A percentile compares a stretch with the other conserved stretches of the same genome.
These are phyloP conservation scores for Aschersonia sp. DNA, from an alignment of 2,329 filamentous ascomycete species.

Conservation along the genomic window DNA sequence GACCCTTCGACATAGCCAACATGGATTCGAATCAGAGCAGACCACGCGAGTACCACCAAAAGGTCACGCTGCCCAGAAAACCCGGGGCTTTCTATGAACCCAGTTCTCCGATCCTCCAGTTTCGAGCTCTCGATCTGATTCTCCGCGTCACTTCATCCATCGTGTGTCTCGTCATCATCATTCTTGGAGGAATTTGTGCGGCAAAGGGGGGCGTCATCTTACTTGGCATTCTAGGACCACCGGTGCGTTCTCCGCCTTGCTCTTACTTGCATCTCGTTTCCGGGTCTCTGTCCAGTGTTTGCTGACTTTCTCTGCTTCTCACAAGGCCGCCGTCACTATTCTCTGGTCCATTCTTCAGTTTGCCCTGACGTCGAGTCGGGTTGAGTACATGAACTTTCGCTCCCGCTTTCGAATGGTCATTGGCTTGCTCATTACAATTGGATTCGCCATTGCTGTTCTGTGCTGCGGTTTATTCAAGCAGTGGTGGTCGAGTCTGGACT, in stretches of 20 bases:
- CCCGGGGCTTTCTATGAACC: neutral
- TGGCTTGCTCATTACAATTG: constrained; percentile 3
- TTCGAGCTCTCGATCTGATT: neutral
- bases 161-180: neutral
- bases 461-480: neutral
- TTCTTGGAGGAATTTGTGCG: constrained; percentile 1
- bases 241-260: neutral
- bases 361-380: neutral
- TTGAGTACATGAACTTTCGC: constrained; percentile 5
- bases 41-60: neutral
- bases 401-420: constrained; percentile 4
- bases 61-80: neutral
- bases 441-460: constrained; percentile 1
- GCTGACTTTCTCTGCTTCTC: neutral
- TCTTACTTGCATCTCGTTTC: neutral
- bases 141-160: neutral
- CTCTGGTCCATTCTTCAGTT: constrained; percentile 4
- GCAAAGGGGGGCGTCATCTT: constrained; percentile 1
- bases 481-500: constrained; percentile 1
- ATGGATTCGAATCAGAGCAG: neutral
- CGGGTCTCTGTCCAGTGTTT: neutral
- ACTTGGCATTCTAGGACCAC: constrained; percentile 3
- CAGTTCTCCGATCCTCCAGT: neutral
- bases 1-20: neutral
- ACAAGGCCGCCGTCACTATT: constrained; percentile 1